Evolutionary conservation across 2,329 filamentous ascomycete species (phyloP).

Genomic region (Xylaria sp.): DNA sequence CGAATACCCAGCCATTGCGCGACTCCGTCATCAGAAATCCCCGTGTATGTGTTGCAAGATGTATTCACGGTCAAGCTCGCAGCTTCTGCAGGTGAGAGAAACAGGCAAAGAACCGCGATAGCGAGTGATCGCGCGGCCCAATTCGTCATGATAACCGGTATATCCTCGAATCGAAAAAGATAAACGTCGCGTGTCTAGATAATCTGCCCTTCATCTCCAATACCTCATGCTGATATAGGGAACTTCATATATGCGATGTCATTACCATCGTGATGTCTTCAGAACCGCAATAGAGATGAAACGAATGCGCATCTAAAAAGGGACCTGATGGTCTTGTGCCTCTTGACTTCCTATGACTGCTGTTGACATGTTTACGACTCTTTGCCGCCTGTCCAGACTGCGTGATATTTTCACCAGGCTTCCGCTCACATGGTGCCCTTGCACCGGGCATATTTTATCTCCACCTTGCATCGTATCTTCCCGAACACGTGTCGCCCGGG

Average conservation of each 20-base stretch:
- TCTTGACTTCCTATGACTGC: background rate
- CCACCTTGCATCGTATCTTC: constrained; percentile 8
- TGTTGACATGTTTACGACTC: background rate
- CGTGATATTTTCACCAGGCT: constrained; percentile 22
- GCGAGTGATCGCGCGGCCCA: constrained; percentile 22
- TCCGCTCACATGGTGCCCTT: constrained; percentile 14
- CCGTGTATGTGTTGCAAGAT: constrained; percentile 70
- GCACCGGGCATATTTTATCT: constrained; percentile 15
- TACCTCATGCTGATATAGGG: background rate
- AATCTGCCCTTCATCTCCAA: constrained; percentile 17
- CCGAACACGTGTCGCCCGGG: constrained; percentile 20
- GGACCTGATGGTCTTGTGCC: constrained; percentile 19
- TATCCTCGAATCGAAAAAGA: constrained; percentile 2
- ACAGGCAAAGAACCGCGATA: constrained; percentile 30
- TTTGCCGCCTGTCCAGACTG: constrained; percentile 9
- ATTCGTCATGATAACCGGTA: constrained; percentile 19
- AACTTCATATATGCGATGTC: constrained; percentile 20
- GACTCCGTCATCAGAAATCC: constrained; percentile 61
- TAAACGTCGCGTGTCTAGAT: background rate
- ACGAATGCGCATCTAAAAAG: background rate
- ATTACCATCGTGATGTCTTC: background rate
- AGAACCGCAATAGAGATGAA: background rate
- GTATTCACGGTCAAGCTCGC: constrained; percentile 59
- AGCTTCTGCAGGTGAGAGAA: constrained; percentile 28
- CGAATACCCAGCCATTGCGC: constrained; percentile 77